Base-by-base conservation (phyloP, 768 basidiomycete species). In the Sporobolomyces roseus region DNA sequence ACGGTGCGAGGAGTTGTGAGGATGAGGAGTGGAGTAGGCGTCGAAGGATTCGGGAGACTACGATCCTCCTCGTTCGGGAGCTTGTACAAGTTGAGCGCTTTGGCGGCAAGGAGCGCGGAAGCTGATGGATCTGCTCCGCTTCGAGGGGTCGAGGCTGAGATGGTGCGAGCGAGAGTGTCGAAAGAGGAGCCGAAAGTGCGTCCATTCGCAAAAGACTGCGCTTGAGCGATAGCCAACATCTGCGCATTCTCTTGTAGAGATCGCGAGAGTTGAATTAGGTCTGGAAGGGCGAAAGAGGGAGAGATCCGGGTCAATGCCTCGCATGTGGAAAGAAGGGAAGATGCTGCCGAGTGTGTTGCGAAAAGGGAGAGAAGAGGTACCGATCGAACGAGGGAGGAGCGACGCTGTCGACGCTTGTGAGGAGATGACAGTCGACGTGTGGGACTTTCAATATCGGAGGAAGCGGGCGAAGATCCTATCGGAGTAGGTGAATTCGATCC, bases 171-270 rank as follows among this genome's bases (percentile, higher is more conserved):
- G 50, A 68, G 43, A 4, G 59, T 45, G 35, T 38, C 56, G 51
- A 63, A 53, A 13, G 50, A 53, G 7, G 62, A 12, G 3, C 50
- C 67, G 43, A 63, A 54, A 0, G 29, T 41, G 12, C 62, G 55
- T 3, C 54, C 56, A 30, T 27, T 52, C 45, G 43, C n/a, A 9
- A 23, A 1, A 13, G 61, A 49, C 13, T 61, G 70, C 6, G 10
- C 35, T 41, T 63, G 50, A 21, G 69, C 38, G 33, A 61, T 43
- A 17, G 36, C 8, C 32, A 66, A 30, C 30, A 71, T 46, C 33
- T 52, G 21, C 19, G 9, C 51, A 13, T 30, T 29, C 27, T 25
- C 27, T 3, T 45, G 33, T 3, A 58, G 23, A 2, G 70, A 19
- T 0, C 13, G 49, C 13, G 56, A 35, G 29, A 70, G 60, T 13